These are phyloP conservation scores for Globisporangium cederbergense DNA, from an alignment of 352 stramenopile species.

Conservation along the genomic window DNA sequence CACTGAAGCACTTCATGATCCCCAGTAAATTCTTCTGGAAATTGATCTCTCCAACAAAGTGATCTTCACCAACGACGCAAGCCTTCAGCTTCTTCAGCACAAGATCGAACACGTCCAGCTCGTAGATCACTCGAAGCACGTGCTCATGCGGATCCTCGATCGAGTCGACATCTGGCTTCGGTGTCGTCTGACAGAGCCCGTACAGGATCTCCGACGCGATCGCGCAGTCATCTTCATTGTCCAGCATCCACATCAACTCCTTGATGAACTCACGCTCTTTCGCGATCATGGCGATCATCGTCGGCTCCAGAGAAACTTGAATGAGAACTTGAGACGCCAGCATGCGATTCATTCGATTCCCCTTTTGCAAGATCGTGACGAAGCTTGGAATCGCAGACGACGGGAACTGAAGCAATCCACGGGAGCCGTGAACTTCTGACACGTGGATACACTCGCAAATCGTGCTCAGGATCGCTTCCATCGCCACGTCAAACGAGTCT, in stretches of 20 bases:
- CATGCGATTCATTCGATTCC: constrained; percentile 62
- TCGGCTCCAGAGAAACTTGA: constrained; percentile 57
- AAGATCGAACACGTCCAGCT: constrained; percentile 59
- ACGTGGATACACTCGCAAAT: constrained; percentile 76
- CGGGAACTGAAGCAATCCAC: constrained; percentile 52
- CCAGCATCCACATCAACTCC: constrained; percentile 70
- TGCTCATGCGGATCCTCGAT: constrained; percentile 33
- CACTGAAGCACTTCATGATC: constrained; percentile 76
- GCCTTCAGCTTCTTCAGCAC: constrained; percentile 68
- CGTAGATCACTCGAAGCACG: constrained; percentile 53
- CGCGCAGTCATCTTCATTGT: constrained; percentile 65
- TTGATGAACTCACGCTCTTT: constrained; percentile 61
- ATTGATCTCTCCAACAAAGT: constrained; percentile 75
- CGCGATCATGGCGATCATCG: constrained; percentile 46
- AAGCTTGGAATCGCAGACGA: constrained; percentile 54
- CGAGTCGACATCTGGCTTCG: constrained; percentile 18
- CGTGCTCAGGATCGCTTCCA: constrained; percentile 73
- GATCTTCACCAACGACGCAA: constrained; percentile 58
- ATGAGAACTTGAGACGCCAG: constrained; percentile 68
- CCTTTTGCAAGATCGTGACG: constrained; percentile 55
- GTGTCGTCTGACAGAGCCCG: constrained; percentile 53
- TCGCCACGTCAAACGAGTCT: constrained; percentile 59
- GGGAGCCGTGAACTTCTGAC: constrained; percentile 30
- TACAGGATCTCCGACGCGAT: constrained; percentile 75
- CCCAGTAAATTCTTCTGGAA: constrained; percentile 75